These are phyloP conservation scores for Globisporangium spinosum DNA, from an alignment of 352 stramenopile genomes.

Conservation along the genomic window DNA sequence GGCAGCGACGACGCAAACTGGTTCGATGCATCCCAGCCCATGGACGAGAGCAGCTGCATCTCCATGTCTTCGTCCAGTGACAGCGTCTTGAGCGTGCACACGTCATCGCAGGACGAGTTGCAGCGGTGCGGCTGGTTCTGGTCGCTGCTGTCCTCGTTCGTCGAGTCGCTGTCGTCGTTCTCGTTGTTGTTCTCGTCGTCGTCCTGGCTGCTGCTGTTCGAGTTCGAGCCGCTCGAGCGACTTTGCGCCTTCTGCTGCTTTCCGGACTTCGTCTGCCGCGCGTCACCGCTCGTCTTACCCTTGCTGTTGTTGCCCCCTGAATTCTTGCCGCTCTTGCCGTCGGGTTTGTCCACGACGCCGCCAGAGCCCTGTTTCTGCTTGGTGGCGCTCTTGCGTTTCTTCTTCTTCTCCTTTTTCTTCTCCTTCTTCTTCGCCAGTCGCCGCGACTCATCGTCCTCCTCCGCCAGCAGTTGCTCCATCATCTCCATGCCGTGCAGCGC, in stretches of 20 bases:
- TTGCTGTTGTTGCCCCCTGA: conserved; percentile 23
- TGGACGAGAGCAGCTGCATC: conserved; percentile 76
- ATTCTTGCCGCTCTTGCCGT: conserved; percentile 22
- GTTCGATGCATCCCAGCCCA: conserved; percentile 74
- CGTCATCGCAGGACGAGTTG: conserved; percentile 45
- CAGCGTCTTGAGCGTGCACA: conserved; percentile 43
- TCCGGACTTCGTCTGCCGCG: conserved; percentile 23
- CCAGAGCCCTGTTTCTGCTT: conserved; percentile 55
- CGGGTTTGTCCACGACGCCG: conserved; percentile 18
- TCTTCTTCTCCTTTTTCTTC: conserved; percentile 89
- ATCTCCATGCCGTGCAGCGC: conserved; percentile 83
- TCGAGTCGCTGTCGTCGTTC: conserved; percentile 40
- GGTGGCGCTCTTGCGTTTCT: conserved; percentile 77
- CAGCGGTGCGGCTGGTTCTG: conserved; percentile 43
- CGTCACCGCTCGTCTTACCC: conserved; percentile 13
- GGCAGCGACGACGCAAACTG: conserved; percentile 58
- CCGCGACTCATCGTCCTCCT: conserved; percentile 79
- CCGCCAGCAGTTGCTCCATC: conserved; percentile 82
- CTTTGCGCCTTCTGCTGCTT: conserved; percentile 19
- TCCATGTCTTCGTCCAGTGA: conserved; percentile 69
- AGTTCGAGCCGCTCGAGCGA: conserved; percentile 32
- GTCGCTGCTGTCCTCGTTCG: conserved; percentile 26
- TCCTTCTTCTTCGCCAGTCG: conserved; percentile 83
- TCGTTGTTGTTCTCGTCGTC: conserved; percentile 28
- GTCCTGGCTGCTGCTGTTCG: conserved; percentile 23